Base-by-base conservation (phyloP, 176 grass and related monocot genomes). In the Oryza longistaminata region DNA sequence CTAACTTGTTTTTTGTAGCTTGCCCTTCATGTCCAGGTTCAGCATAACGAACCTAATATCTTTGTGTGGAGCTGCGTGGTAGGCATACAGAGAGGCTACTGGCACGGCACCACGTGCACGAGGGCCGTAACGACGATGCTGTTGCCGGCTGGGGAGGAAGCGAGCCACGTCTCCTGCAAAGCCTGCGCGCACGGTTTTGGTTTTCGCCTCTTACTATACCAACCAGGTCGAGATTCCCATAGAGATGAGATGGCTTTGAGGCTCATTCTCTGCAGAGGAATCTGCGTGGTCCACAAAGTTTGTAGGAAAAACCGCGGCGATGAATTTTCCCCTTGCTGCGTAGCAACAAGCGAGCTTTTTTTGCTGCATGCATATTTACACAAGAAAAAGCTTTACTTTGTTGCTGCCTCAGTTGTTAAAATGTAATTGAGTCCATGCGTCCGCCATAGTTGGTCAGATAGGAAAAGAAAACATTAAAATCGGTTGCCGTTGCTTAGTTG, bases 101-200 rank as follows among this genome's bases (percentile, higher is more conserved):
- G 92, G 95, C 73, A 94, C 95, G 69, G 84, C 87, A 5, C 79
- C 62, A 24, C n/a, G 79, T 94, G 55, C 87, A 89, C 8, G 87
- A 91, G 81, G 87, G 90, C 42, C 86, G 55, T 19, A 85, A 58
- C 37, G 92, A 92, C 31, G 92, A 97, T 0, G 90, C 95, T 11
- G 92, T 94, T 73, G 86, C 74, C n/a, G 1, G 92, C 84, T 11
- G 95, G 92, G 0, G 95, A 97, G 88, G 92, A 97, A 79, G 42
- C 46, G n/a, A 50, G 95, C 95, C 64, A n/a, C n/a, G n/a, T n/a
- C n/a, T 97, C 94, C 89, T 89, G 83, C 86, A 97, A 97, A 85
- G 92, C 92, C 42, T 97, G 95, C 3, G 92, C 95, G n/a, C n/a
- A 17, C 81, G 95, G 35, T 97, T 97, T 67, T n/a, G 95, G 95